phyloP scores from a whole-genome alignment of 179 eudicot genomes.

The Carnegiea gigantea region DNA sequence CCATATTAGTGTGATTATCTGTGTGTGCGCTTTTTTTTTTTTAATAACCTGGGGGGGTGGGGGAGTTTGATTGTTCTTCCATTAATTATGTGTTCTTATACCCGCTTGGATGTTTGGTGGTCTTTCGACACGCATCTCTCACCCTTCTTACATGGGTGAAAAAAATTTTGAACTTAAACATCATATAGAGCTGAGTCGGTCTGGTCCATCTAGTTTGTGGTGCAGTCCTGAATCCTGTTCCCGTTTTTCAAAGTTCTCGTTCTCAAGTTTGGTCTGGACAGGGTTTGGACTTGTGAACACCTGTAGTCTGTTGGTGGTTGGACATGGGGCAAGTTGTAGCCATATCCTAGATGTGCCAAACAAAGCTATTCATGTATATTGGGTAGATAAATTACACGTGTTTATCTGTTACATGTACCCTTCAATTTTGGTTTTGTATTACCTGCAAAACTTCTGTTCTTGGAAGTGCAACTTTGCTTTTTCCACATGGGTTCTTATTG shows the following conservation, averaged over 20 bases:
- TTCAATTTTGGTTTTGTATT: neutral
- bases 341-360: neutral
- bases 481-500: neutral
- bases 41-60: neutral
- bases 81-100: neutral
- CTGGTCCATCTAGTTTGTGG: neutral
- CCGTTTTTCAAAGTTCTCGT: neutral
- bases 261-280: neutral
- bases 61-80: neutral
- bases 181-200: neutral
- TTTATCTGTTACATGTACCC: neutral
- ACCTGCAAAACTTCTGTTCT: neutral
- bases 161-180: neutral
- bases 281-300: neutral
- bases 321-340: neutral
- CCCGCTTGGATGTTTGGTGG: neutral
- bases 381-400: neutral
- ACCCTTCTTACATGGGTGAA: neutral
- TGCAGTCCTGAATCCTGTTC: neutral
- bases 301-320: neutral
- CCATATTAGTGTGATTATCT: neutral
- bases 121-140: neutral
- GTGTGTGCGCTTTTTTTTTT: neutral
- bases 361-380: neutral
- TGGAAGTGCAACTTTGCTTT: slow-evolving; percentile 9